Evolutionary conservation across 139 green algal genomes (phyloP), one percentile per base, ranked within the genome.

Genomic region (Volvox africanus): DNA sequence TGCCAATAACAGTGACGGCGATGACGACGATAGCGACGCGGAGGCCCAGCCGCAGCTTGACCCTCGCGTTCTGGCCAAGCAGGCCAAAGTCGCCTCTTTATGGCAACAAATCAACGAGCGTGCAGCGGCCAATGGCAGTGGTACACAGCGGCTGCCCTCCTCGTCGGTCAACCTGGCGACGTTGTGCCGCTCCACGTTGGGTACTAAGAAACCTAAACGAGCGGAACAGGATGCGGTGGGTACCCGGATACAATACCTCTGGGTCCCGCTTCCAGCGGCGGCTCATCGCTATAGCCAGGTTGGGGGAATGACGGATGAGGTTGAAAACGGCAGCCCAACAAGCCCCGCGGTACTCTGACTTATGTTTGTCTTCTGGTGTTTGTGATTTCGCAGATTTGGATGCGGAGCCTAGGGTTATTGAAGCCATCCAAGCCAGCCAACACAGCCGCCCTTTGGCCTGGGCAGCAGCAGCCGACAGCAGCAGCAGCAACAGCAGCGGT

Each of bases 361-460:
- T n/a, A n/a, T n/a, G n/a, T n/a, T n/a, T n/a, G n/a, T n/a, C n/a
- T n/a, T n/a, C n/a, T n/a, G n/a, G n/a, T n/a, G n/a, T n/a, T n/a
- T n/a, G n/a, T n/a, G n/a, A 17, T 62, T 36, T n/a, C 30, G 32
- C 93, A 95, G 93, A 71, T 93, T 61, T 95, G 93, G 93, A 95
- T 95, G 93, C 89, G 91, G 18, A 93, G 73, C n/a, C 83, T 95
- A 17, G 93, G 93, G 33, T 61, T 94, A 3, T 35, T 80, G 24
- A 80, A 80, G 79, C 44, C 79, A n/a, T n/a, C 77, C 33, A 82
- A 82, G 36, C 44, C 79, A 36, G 79, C 44, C 12, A 50, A 85
- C 79, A 20, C 44, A 5, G 79, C 44, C 21, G 35, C 79, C 11
- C 37, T 50, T 26, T 30, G 44, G 44, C 16, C 5, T 20, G n/a